phyloP scores from a whole-genome alignment of 495 filamentous ascomycete genomes.

The Xylaria scruposa region DNA sequence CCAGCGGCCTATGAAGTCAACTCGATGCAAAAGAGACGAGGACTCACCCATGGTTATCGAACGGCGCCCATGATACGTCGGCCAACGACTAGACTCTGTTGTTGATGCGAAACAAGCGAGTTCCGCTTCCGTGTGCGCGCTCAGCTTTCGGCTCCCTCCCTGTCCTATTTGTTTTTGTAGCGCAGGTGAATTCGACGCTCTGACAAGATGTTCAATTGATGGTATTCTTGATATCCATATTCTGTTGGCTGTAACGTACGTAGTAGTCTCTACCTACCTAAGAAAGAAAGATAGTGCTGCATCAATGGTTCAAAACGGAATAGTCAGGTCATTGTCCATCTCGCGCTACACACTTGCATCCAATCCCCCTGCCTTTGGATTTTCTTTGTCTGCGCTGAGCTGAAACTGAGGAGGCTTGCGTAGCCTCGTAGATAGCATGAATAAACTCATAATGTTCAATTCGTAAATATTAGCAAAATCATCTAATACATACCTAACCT shows the following conservation, averaged over 20 bases:
- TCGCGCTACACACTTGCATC: background rate
- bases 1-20: background rate
- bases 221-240: slow-evolving; percentile 9
- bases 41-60: slow-evolving; percentile 43
- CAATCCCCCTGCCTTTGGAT: background rate
- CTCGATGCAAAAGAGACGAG: slow-evolving; percentile 10
- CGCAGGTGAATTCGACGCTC: background rate
- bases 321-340: slow-evolving; percentile 5
- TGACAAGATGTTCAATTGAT: background rate
- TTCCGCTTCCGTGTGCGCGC: slow-evolving; percentile 8
- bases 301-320: background rate
- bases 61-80: slow-evolving; percentile 40
- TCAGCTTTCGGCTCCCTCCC: background rate
- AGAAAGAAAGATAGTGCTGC: background rate
- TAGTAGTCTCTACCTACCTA: no score
- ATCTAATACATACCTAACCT: no score
- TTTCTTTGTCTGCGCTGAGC: slow-evolving; percentile 18
- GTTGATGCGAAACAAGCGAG: slow-evolving; percentile 19
- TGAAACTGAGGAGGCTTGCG: background rate
- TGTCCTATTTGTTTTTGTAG: background rate
- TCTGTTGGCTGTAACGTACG: background rate
- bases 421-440: background rate
- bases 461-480: no score
- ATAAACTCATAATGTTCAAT: no score
- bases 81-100: slow-evolving; percentile 22